A percentile compares a stretch with the other conserved stretches of the same genome.
phyloP scores from a whole-genome alignment of 768 basidiomycete genomes.

The Cystobasidiopsis lactophilus region DNA sequence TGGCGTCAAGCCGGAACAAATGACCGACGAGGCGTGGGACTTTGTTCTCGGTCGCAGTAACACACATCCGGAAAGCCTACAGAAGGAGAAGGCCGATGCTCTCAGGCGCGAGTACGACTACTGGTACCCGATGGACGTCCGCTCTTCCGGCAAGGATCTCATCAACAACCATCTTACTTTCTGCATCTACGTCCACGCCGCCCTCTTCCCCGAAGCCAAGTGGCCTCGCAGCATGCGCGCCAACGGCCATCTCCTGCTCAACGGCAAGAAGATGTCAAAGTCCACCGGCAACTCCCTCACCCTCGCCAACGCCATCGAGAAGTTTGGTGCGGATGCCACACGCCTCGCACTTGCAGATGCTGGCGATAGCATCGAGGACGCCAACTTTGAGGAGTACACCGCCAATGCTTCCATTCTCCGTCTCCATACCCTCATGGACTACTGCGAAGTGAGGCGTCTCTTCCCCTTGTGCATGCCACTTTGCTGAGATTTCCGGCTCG shows the following conservation, averaged over 20 bases:
- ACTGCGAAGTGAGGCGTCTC: constrained; percentile 59
- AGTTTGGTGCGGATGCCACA: constrained; percentile 93
- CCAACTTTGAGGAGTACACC: constrained; percentile 95
- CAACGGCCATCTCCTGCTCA: constrained; percentile 89
- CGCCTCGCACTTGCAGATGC: constrained; percentile 82
- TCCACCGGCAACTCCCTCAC: constrained; percentile 90
- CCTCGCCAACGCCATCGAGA: constrained; percentile 60
- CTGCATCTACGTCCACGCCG: constrained; percentile 82
- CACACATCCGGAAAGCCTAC: constrained; percentile 31
- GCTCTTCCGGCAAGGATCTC: constrained; percentile 92
- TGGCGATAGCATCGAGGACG: constrained; percentile 91
- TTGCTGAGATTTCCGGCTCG: neutral
- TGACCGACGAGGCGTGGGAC: constrained; percentile 97
- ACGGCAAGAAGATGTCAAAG: constrained; percentile 97
- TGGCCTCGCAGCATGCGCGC: constrained; percentile 82
- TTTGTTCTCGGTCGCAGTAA: constrained; percentile 68
- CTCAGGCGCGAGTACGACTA: constrained; percentile 82
- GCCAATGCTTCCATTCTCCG: constrained; percentile 92
- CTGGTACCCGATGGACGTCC: constrained; percentile 95
- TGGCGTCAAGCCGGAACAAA: constrained; percentile 65
- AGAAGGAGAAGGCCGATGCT: constrained; percentile 53
- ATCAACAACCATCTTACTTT: constrained; percentile 91
- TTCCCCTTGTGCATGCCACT: neutral
- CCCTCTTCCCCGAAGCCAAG: constrained; percentile 67
- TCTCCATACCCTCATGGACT: constrained; percentile 65